phyloP scores from a whole-genome alignment of 805 yeast species.

The Candida palmyrensis region DNA sequence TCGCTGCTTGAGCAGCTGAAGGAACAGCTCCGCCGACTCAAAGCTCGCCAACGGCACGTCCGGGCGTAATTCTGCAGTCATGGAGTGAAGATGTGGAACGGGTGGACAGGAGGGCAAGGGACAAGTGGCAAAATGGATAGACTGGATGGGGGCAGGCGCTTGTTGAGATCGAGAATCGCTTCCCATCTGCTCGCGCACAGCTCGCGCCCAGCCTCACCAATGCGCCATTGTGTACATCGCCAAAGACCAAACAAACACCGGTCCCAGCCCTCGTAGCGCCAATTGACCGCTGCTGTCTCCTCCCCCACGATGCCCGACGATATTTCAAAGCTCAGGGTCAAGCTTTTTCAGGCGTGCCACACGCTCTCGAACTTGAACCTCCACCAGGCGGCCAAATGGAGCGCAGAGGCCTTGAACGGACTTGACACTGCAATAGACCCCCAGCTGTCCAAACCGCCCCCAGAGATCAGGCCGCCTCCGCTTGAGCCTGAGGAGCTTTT shows the following conservation, averaged over 20 bases:
- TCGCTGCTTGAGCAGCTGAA: background rate
- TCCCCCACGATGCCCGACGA: too few relatives aligned
- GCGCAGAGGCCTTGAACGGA: conserved; percentile 73
- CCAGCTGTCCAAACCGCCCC: conserved; percentile 4
- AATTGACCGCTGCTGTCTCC: too few relatives aligned
- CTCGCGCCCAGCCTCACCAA: too few relatives aligned
- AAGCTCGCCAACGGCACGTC: background rate
- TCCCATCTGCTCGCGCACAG: too few relatives aligned
- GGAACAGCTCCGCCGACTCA: background rate
- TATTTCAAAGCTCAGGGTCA: conserved; percentile 12
- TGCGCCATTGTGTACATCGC: too few relatives aligned
- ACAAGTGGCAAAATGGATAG: too few relatives aligned
- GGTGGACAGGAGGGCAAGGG: too few relatives aligned
- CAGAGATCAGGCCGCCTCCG: conserved; percentile 6
- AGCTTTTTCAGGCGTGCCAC: conserved; percentile 24
- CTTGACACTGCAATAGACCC: conserved; percentile 19
- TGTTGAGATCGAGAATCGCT: too few relatives aligned
- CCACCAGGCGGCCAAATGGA: conserved; percentile 75
- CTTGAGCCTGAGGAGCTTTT: conserved; percentile 25
- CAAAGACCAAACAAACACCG: background rate
- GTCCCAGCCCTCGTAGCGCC: too few relatives aligned
- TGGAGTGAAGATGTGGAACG: too few relatives aligned
- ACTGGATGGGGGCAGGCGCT: too few relatives aligned
- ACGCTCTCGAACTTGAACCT: conserved; percentile 54
- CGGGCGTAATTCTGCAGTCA: background rate